Evolutionary conservation across 768 basidiomycete genomes (phyloP).

Genomic region (Suillus weaverae): DNA sequence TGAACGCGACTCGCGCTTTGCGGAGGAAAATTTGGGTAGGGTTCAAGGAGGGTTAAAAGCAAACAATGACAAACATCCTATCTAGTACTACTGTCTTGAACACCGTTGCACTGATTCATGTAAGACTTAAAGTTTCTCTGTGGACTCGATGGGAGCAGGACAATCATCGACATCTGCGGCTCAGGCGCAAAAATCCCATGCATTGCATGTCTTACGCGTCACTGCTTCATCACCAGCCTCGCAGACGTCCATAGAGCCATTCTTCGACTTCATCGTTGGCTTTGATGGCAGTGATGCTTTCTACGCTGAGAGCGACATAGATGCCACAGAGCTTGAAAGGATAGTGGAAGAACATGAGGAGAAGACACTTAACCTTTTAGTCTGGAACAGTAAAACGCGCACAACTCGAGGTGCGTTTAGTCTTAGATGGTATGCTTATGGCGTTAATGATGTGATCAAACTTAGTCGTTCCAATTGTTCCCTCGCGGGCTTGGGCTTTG

Average conservation of each 20-base stretch:
- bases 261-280: constrained; percentile 96
- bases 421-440: neutral
- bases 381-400: constrained; percentile 83
- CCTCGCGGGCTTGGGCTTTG: constrained; percentile 83
- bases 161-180: constrained; percentile 55
- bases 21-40: constrained; percentile 29
- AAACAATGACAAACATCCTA: constrained; percentile 28
- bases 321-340: constrained; percentile 69
- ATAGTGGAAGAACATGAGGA: constrained; percentile 86
- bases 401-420: constrained; percentile 59
- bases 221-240: constrained; percentile 89
- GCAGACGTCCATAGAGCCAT: constrained; percentile 80
- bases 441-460: neutral
- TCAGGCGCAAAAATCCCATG: constrained; percentile 40
- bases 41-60: constrained; percentile 1
- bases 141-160: constrained; percentile 62
- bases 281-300: constrained; percentile 67
- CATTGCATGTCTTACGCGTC: constrained; percentile 86
- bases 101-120: constrained; percentile 35
- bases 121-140: constrained; percentile 37
- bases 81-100: neutral
- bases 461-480: constrained; percentile 78
- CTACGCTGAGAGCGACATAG: constrained; percentile 51
- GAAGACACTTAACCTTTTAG: constrained; percentile 62
- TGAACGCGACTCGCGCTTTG: constrained; percentile 26